Evolutionary conservation across 2,329 filamentous ascomycete genomes (phyloP).

Genomic region (Monilinia aucupariae): DNA sequence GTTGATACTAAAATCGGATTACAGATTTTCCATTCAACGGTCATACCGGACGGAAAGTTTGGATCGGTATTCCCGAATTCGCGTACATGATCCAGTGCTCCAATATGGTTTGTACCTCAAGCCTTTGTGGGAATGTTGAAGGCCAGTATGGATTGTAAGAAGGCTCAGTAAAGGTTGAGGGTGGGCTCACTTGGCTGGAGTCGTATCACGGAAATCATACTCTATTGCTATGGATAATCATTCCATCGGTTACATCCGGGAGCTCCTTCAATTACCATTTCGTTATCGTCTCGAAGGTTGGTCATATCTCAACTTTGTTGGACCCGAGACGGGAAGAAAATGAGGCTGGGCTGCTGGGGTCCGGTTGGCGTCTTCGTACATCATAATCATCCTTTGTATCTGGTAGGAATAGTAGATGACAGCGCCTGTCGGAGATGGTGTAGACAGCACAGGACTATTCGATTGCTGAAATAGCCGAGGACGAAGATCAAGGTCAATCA

Average conservation of each 20-base stretch:
- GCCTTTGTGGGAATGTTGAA: background rate
- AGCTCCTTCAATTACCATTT: background rate
- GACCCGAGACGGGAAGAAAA: conserved; percentile 10
- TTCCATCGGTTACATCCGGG: conserved; percentile 8
- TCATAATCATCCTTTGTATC: background rate
- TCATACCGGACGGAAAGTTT: conserved; percentile 1
- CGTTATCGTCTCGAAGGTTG: conserved; percentile 1
- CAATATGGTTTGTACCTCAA: background rate
- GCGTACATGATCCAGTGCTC: background rate
- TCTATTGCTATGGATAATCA: conserved; percentile 1
- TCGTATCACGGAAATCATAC: conserved; percentile 5
- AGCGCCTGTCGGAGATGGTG: background rate
- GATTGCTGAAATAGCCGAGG: background rate
- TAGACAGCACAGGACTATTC: background rate
- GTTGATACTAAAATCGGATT: background rate
- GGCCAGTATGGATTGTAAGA: background rate
- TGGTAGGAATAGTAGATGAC: background rate
- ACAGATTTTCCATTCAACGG: background rate
- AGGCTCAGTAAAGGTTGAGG: background rate
- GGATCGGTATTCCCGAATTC: conserved; percentile 1
- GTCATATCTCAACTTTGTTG: conserved; percentile 10
- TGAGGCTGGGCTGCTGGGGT: conserved; percentile 7
- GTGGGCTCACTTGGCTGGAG: background rate
- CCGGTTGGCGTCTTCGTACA: background rate
- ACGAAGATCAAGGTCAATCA: conserved; percentile 2